Evolutionary conservation across 179 eudicot genomes (phyloP).

Genomic region (Nepenthes alata): DNA sequence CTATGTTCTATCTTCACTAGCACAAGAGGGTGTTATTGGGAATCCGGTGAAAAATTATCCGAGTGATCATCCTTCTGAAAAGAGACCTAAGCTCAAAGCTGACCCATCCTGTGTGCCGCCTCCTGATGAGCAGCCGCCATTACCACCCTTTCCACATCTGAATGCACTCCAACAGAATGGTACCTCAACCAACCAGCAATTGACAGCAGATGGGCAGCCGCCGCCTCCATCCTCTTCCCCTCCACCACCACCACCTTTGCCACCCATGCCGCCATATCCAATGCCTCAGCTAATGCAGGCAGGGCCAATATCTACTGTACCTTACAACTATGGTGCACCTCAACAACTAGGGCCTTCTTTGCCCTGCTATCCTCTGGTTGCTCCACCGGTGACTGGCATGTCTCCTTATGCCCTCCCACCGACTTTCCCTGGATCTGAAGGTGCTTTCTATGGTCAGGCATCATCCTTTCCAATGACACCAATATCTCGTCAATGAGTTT

Average conservation of each 20-base stretch:
- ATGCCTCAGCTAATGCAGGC: conserved; percentile 53
- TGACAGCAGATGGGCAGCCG: conserved; percentile 28
- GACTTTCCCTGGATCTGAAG: conserved; percentile 41
- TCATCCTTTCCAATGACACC: conserved; percentile 63
- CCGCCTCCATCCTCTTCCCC: conserved; percentile 46
- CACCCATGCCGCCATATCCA: conserved; percentile 48
- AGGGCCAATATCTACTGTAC: conserved; percentile 26
- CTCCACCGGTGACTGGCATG: conserved; percentile 20
- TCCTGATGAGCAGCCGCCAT: conserved; percentile 19
- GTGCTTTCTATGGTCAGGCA: conserved; percentile 42
- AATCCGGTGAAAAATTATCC: conserved; percentile 31
- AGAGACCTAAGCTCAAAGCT: conserved; percentile 48
- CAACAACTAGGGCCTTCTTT: conserved; percentile 33
- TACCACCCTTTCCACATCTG: conserved; percentile 11
- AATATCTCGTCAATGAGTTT: conserved; percentile 30
- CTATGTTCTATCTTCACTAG: conserved; percentile 76
- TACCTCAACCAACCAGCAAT: conserved; percentile 20
- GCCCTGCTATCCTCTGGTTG: conserved; percentile 29
- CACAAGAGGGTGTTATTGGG: conserved; percentile 64
- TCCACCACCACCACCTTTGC: conserved; percentile 47
- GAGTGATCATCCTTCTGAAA: conserved; percentile 42
- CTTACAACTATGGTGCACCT: conserved; percentile 33
- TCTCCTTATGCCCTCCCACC: conserved; percentile 29
- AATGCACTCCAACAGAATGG: conserved; percentile 9
- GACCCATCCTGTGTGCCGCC: conserved; percentile 19